Percentiles rank a stretch among this genome's conserved stretches.
Conservation (phyloP, 805 yeast species). For the Tetrapisispora pingtungensis region DNA sequence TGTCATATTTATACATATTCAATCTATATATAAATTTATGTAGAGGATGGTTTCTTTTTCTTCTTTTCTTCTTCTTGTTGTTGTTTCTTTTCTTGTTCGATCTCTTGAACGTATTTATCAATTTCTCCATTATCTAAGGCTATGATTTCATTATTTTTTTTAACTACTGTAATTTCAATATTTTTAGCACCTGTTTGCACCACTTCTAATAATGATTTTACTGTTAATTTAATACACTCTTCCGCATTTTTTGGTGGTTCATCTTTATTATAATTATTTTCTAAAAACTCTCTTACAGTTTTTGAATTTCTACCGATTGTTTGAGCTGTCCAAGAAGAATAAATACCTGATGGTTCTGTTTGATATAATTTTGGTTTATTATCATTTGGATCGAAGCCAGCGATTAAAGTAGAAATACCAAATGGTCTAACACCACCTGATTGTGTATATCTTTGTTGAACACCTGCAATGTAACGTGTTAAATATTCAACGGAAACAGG, state of each 20-base stretch:
- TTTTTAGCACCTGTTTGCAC: slow-evolving; percentile 97
- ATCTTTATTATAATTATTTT: slow-evolving; percentile 63
- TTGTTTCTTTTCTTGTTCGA: slow-evolving; percentile 80
- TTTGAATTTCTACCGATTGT: slow-evolving; percentile 93
- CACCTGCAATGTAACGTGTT: slow-evolving; percentile 94
- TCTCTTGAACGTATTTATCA: slow-evolving; percentile 62
- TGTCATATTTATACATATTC: neutral
- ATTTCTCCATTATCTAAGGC: slow-evolving; percentile 61
- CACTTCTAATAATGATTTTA: slow-evolving; percentile 83
- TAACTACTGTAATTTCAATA: slow-evolving; percentile 84
- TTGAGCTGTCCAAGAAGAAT: slow-evolving; percentile 95
- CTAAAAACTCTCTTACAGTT: slow-evolving; percentile 91
- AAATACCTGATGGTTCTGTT: slow-evolving; percentile 96
- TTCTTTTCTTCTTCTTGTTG: slow-evolving; percentile 67
- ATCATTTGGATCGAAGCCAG: slow-evolving; percentile 84
- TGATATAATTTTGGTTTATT: slow-evolving; percentile 72
- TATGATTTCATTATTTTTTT: slow-evolving; percentile 52
- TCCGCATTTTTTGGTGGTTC: slow-evolving; percentile 48
- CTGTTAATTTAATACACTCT: slow-evolving; percentile 68
- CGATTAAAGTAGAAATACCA: slow-evolving; percentile 89
- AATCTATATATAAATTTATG: neutral
- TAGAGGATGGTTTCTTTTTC: slow-evolving; percentile 16
- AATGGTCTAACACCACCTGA: slow-evolving; percentile 98
- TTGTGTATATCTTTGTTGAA: slow-evolving; percentile 93
- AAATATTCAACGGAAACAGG: slow-evolving; percentile 85